Conservation (phyloP, 805 yeast species). For the Sugiyamaella valdiviana region DNA sequence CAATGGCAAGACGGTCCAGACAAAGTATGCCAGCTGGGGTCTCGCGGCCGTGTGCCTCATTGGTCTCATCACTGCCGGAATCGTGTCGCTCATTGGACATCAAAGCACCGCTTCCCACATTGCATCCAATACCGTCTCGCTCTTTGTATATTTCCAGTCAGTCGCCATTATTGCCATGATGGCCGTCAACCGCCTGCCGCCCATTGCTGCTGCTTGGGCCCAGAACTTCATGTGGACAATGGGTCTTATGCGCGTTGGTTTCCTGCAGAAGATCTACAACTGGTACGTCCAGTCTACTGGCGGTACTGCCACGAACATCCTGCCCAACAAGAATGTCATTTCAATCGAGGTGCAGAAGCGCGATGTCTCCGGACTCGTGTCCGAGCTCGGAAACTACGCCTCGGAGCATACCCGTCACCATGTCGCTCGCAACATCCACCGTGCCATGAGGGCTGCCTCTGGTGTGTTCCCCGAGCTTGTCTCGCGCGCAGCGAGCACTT, state of each 20-base stretch:
- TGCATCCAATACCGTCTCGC: constrained; percentile 90
- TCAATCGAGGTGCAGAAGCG: constrained; percentile 71
- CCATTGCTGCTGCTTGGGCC: constrained; percentile 97
- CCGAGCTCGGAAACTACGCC: constrained; percentile 12
- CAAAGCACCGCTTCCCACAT: constrained; percentile 92
- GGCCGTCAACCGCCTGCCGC: constrained; percentile 90
- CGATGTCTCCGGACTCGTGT: constrained; percentile 18
- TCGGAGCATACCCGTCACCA: constrained; percentile 8
- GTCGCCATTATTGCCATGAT: constrained; percentile 90
- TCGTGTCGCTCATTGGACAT: constrained; percentile 81
- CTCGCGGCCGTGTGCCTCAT: constrained; percentile 86
- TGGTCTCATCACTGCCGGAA: constrained; percentile 82
- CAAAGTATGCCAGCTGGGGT: constrained; percentile 91
- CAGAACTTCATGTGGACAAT: constrained; percentile 95
- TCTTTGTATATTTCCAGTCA: constrained; percentile 90
- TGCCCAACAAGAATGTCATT: constrained; percentile 54
- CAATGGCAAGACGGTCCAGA: constrained; percentile 91
- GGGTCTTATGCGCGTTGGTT: constrained; percentile 72
- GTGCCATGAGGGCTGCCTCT: constrained; percentile 10
- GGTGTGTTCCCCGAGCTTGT: constrained; percentile 4
- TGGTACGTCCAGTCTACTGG: constrained; percentile 98
- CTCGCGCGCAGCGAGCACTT: constrained; percentile 5
- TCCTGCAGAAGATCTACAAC: constrained; percentile 76
- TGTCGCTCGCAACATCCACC: constrained; percentile 12
- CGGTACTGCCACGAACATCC: constrained; percentile 72